Conservation (phyloP, 495 filamentous ascomycete species). For the Penicillium waksmanii region DNA sequence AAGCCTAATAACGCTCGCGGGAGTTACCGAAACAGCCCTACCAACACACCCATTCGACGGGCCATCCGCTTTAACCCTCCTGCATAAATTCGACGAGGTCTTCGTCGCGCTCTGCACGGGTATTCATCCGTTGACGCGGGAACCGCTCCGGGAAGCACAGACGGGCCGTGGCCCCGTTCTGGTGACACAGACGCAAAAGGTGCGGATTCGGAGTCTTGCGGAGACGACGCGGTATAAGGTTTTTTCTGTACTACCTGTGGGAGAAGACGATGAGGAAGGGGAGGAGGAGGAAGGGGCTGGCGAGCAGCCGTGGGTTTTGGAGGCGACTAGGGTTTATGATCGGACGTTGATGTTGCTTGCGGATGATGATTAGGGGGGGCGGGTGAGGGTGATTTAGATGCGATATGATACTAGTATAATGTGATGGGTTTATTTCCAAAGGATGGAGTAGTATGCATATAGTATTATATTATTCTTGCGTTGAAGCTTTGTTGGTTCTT, state of each 20-base stretch:
- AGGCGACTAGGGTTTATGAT: slow-evolving; percentile 77
- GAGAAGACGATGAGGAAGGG: slow-evolving; percentile 35
- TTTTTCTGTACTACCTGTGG: slow-evolving; percentile 58
- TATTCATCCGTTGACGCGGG: slow-evolving; percentile 64
- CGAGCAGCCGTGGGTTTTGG: slow-evolving; percentile 59
- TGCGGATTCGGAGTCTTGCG: slow-evolving; percentile 76
- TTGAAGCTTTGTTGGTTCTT: too few relatives aligned
- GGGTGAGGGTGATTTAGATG: slow-evolving; percentile 38
- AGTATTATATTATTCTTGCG: too few relatives aligned
- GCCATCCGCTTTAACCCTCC: slow-evolving; percentile 61
- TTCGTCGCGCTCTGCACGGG: slow-evolving; percentile 75
- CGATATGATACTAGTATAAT: background rate
- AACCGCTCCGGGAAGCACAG: slow-evolving; percentile 59
- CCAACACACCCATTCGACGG: slow-evolving; percentile 69
- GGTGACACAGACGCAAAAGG: slow-evolving; percentile 71
- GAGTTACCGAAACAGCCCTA: slow-evolving; percentile 67
- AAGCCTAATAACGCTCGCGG: slow-evolving; percentile 76
- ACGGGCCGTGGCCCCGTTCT: slow-evolving; percentile 51
- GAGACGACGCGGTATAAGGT: slow-evolving; percentile 58
- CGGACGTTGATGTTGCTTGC: slow-evolving; percentile 68
- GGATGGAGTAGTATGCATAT: too few relatives aligned
- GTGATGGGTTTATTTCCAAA: too few relatives aligned
- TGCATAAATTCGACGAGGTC: slow-evolving; percentile 77
- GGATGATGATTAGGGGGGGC: slow-evolving; percentile 32
- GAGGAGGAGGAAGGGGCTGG: slow-evolving; percentile 42